Percentiles rank a stretch among this genome's conserved stretches.
Conservation (phyloP, 371 early-diverging fungal genomes). For the Ordospora colligata region DNA sequence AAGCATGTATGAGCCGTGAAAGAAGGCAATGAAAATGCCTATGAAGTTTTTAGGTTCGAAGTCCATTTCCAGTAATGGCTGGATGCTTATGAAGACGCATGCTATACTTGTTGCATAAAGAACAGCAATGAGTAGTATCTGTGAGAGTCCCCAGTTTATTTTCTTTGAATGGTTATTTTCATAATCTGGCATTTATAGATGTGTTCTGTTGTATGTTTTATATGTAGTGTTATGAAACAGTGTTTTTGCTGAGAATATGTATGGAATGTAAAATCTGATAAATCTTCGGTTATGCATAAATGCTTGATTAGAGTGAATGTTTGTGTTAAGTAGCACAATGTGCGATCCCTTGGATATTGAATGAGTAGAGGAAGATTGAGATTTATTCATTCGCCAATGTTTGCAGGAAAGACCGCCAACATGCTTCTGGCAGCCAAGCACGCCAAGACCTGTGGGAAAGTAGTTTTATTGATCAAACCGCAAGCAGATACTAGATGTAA, state of each 20-base stretch:
- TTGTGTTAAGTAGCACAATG: no score
- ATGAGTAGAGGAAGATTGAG: slow-evolving; percentile 7
- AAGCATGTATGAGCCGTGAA: slow-evolving; percentile 42
- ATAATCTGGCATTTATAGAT: background rate
- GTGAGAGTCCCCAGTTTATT: slow-evolving; percentile 27
- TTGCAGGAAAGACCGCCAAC: slow-evolving; percentile 35
- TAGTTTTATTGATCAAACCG: slow-evolving; percentile 29
- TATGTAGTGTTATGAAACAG: no score
- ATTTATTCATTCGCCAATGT: slow-evolving; percentile 29
- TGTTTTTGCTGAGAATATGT: no score
- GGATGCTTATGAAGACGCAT: slow-evolving; percentile 35
- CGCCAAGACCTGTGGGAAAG: background rate
- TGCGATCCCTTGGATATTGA: no score
- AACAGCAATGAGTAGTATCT: slow-evolving; percentile 14
- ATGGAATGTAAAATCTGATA: no score
- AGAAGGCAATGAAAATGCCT: slow-evolving; percentile 33
- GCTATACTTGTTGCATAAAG: slow-evolving; percentile 8
- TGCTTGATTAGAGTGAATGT: no score
- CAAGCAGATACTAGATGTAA: slow-evolving; percentile 25
- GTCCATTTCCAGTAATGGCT: slow-evolving; percentile 39
- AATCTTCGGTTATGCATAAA: no score
- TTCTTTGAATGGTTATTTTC: background rate
- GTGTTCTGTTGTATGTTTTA: no score
- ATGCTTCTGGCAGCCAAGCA: slow-evolving; percentile 29
- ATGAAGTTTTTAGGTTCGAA: slow-evolving; percentile 37